Conservation (phyloP, 2,329 filamentous ascomycete genomes). For the Aspergillus sp. region DNA sequence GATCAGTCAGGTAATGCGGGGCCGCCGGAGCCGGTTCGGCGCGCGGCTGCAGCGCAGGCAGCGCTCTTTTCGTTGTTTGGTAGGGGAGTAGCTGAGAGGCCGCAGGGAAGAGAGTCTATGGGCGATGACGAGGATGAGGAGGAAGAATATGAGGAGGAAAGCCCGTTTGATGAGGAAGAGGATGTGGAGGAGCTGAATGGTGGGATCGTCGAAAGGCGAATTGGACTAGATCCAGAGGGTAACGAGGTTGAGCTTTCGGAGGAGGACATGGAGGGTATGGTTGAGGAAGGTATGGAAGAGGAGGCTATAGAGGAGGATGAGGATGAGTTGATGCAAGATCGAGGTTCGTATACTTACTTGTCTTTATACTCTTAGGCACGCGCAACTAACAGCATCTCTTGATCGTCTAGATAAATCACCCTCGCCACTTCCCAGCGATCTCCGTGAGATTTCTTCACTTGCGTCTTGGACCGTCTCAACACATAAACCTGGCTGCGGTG, state of each 20-base stretch:
- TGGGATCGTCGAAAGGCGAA: slow-evolving; percentile 7
- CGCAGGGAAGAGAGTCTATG: slow-evolving; percentile 1
- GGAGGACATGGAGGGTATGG: slow-evolving; percentile 18
- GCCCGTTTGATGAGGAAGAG: slow-evolving; percentile 19
- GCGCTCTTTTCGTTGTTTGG: slow-evolving; percentile 24
- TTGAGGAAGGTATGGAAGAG: slow-evolving; percentile 22
- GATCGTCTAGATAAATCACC: slow-evolving; percentile 32
- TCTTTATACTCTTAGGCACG: background rate
- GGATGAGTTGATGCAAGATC: slow-evolving; percentile 37
- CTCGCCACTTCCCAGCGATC: slow-evolving; percentile 40
- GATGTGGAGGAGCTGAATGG: slow-evolving; percentile 18
- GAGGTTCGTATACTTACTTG: slow-evolving; percentile 23
- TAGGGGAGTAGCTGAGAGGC: slow-evolving; percentile 12
- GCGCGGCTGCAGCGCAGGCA: slow-evolving; percentile 22
- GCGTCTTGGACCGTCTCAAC: slow-evolving; percentile 67
- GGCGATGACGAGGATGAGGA: slow-evolving; percentile 18
- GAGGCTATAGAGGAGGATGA: slow-evolving; percentile 24
- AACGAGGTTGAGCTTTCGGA: slow-evolving; percentile 22
- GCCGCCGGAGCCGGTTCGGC: slow-evolving; percentile 8
- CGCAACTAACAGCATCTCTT: background rate
- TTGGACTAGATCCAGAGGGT: slow-evolving; percentile 16
- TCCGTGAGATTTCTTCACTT: slow-evolving; percentile 64
- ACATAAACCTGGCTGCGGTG: slow-evolving; percentile 62
- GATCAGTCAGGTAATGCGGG: slow-evolving; percentile 6
- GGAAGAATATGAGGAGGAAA: slow-evolving; percentile 16